These are phyloP conservation scores for Apiotrichum laibachii DNA, from an alignment of 1,284 basidiomycete species.

Conservation along the genomic window DNA sequence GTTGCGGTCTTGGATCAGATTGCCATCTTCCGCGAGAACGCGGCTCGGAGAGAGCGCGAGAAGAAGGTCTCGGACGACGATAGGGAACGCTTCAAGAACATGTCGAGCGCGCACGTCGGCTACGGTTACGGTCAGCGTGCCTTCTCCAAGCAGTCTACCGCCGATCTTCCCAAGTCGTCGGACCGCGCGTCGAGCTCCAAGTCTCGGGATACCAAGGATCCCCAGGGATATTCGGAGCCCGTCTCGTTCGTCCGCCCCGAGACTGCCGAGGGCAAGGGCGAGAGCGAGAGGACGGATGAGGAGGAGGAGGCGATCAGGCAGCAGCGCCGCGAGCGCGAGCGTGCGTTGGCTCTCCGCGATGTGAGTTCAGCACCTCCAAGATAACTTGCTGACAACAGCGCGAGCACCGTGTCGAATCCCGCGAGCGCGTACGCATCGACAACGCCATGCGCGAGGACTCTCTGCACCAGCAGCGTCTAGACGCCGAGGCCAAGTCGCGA, in stretches of 20 bases:
- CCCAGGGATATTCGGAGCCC: constrained; percentile 71
- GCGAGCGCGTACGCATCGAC: constrained; percentile 72
- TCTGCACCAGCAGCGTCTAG: constrained; percentile 66
- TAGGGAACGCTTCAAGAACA: constrained; percentile 35
- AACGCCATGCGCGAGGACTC: constrained; percentile 70
- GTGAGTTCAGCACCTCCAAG: constrained; percentile 57
- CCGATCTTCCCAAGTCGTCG: not conserved
- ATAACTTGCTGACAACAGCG: constrained; percentile 20
- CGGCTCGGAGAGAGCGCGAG: constrained; percentile 79
- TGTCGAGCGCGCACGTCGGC: constrained; percentile 10
- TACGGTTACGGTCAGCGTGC: constrained; percentile 40
- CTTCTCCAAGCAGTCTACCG: constrained; percentile 10
- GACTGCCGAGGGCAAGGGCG: constrained; percentile 50
- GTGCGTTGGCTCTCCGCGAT: constrained; percentile 77
- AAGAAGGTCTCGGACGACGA: constrained; percentile 67
- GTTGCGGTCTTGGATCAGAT: constrained; percentile 92
- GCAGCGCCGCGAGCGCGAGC: constrained; percentile 67
- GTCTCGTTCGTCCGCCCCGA: constrained; percentile 74
- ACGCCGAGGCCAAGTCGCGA: constrained; percentile 70
- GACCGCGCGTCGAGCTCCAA: not conserved
- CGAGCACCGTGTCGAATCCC: constrained; percentile 68
- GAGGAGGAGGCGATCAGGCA: constrained; percentile 75
- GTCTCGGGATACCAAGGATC: constrained; percentile 48
- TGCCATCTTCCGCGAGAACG: constrained; percentile 83
- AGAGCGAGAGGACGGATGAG: constrained; percentile 69